Percentiles rank a stretch among this genome's conserved stretches.
These are phyloP conservation scores for Yamagishiella unicocca DNA, from an alignment of 139 green algal genomes.

Conservation along the genomic window DNA sequence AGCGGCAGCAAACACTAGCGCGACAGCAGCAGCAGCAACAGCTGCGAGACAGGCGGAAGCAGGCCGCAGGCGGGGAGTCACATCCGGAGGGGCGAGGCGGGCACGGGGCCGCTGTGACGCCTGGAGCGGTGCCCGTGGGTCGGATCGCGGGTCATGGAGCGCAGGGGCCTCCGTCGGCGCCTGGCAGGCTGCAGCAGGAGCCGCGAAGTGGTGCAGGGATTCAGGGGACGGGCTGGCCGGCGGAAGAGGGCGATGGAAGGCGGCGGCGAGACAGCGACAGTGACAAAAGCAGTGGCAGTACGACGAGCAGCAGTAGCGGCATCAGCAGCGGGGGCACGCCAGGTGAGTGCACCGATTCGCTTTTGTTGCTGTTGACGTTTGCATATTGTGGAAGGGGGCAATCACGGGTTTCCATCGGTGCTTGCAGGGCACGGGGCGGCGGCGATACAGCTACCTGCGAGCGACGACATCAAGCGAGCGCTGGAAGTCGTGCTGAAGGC, in stretches of 20 bases:
- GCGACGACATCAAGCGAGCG: slow-evolving; percentile 27
- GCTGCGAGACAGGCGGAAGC: neutral
- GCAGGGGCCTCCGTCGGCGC: slow-evolving; percentile 20
- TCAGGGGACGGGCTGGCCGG: neutral
- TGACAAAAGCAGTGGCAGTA: neutral
- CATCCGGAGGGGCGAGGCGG: neutral
- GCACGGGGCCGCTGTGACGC: no score
- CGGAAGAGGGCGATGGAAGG: neutral
- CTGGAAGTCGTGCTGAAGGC: slow-evolving; percentile 38
- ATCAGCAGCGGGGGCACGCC: slow-evolving; percentile 14
- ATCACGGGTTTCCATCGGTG: no score
- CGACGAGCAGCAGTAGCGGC: neutral
- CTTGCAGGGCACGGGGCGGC: neutral
- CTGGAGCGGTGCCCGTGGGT: neutral
- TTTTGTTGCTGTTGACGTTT: no score
- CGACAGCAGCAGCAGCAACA: neutral
- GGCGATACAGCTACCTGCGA: neutral
- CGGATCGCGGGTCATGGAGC: neutral
- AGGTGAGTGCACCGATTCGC: neutral
- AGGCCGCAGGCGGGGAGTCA: neutral
- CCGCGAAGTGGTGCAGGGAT: neutral
- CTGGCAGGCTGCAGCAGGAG: slow-evolving; percentile 25
- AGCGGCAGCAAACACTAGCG: neutral
- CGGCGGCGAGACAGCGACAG: neutral
- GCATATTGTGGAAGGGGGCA: no score